Evolutionary conservation across 2,329 filamentous ascomycete genomes (phyloP).

Genomic region (Ceratocystis cubensis): DNA sequence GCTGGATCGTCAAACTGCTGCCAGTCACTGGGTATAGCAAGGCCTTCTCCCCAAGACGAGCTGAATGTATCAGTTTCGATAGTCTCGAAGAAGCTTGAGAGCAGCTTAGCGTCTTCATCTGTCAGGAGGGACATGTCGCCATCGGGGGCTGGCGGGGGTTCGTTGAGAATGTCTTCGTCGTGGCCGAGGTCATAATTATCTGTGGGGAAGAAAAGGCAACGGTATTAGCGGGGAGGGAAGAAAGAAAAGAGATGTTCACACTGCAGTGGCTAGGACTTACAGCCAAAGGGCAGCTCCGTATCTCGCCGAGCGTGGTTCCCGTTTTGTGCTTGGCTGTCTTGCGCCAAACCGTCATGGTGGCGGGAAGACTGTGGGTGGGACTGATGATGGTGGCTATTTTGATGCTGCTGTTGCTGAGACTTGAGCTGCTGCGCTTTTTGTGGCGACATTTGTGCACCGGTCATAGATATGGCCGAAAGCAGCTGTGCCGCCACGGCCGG

Average conservation of each 20-base stretch:
- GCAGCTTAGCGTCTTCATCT: constrained; percentile 46
- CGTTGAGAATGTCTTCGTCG: constrained; percentile 26
- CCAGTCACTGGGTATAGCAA: constrained; percentile 41
- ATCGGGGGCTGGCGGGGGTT: constrained; percentile 47
- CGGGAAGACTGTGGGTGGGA: constrained; percentile 6
- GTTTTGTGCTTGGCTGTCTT: constrained; percentile 2
- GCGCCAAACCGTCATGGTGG: neutral
- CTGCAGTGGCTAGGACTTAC: constrained; percentile 35
- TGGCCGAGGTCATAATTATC: constrained; percentile 32
- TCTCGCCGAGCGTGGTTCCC: constrained; percentile 29
- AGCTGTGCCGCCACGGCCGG: constrained; percentile 19
- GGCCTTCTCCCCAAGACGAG: constrained; percentile 39
- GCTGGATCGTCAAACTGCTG: constrained; percentile 33
- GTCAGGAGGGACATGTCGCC: constrained; percentile 53
- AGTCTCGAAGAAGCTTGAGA: constrained; percentile 46
- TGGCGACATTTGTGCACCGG: constrained; percentile 6
- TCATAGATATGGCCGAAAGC: constrained; percentile 21
- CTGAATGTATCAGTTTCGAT: constrained; percentile 41
- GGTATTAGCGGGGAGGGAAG: constrained; percentile 2
- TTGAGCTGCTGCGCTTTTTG: constrained; percentile 1
- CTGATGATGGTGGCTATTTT: neutral
- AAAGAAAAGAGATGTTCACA: neutral
- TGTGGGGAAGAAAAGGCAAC: constrained; percentile 23
- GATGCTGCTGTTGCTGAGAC: neutral
- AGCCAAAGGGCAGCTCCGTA: constrained; percentile 50